Conservation (phyloP, 2,329 filamentous ascomycete species). For the Diplodia sapinea region DNA sequence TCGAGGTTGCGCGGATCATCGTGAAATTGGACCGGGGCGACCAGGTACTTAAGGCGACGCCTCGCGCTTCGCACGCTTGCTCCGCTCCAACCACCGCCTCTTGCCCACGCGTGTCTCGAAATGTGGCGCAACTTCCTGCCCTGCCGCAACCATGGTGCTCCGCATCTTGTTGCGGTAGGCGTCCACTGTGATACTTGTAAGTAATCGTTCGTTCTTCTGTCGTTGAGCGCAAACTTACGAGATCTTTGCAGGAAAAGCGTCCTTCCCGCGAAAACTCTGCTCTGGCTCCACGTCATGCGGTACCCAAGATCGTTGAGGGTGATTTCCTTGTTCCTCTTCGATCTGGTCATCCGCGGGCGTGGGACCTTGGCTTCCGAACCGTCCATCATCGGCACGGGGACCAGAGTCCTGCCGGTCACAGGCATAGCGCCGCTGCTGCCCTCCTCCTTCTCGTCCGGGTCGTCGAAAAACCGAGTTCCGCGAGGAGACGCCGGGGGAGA, state of each 20-base stretch:
- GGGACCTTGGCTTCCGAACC: conserved; percentile 75
- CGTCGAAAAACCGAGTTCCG: conserved; percentile 75
- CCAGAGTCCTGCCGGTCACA: conserved; percentile 54
- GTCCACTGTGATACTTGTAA: conserved; percentile 68
- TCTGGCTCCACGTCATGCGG: conserved; percentile 96
- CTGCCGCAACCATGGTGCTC: conserved; percentile 76
- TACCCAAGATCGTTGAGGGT: conserved; percentile 91
- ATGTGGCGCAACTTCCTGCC: conserved; percentile 82
- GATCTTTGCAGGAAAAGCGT: conserved; percentile 90
- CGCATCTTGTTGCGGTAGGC: conserved; percentile 92
- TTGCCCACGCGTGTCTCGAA: conserved; percentile 90
- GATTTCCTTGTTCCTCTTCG: conserved; percentile 79
- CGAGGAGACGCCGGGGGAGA: conserved; percentile 77
- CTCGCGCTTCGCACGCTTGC: conserved; percentile 50
- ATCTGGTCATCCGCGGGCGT: conserved; percentile 74
- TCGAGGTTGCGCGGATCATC: conserved; percentile 30
- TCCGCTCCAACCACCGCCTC: conserved; percentile 61
- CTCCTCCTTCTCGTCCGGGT: conserved; percentile 60
- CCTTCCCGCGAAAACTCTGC: conserved; percentile 84
- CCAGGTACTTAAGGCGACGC: conserved; percentile 37
- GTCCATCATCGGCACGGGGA: conserved; percentile 61
- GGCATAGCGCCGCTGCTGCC: conserved; percentile 53
- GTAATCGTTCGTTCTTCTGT: conserved; percentile 34
- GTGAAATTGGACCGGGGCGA: conserved; percentile 23
- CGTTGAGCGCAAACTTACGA: conserved; percentile 65